Conservation (phyloP, 2,329 filamentous ascomycete genomes). For the Alternaria angustiovoidea region DNA sequence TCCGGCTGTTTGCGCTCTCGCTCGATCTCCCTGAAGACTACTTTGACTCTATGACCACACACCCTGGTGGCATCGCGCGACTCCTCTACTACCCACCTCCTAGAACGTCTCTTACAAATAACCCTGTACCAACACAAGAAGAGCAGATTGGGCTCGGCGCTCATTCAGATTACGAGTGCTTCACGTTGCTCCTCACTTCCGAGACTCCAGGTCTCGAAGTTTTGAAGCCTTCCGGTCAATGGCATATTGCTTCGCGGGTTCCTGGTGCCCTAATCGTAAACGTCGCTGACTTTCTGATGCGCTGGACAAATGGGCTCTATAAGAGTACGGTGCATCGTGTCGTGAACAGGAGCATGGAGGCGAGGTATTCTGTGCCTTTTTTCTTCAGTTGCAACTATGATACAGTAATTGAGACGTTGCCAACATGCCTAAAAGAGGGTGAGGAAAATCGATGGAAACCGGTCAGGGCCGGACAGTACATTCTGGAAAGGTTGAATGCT, state of each 20-base stretch:
- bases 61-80: slow-evolving; percentile 52
- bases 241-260: slow-evolving; percentile 49
- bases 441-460: slow-evolving; percentile 47
- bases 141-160: slow-evolving; percentile 51
- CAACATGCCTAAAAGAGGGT: slow-evolving; percentile 47
- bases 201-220: slow-evolving; percentile 45
- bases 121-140: slow-evolving; percentile 9
- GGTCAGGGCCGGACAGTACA: slow-evolving; percentile 51
- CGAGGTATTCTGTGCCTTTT: slow-evolving; percentile 58
- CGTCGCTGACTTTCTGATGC: slow-evolving; percentile 61
- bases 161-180: slow-evolving; percentile 48
- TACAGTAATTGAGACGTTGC: slow-evolving; percentile 49
- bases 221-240: slow-evolving; percentile 40
- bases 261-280: slow-evolving; percentile 61
- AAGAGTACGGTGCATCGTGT: slow-evolving; percentile 61
- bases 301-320: slow-evolving; percentile 61
- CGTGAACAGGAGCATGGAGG: slow-evolving; percentile 51
- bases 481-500: slow-evolving; percentile 49
- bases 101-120: slow-evolving; percentile 25
- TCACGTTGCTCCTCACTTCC: slow-evolving; percentile 45
- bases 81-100: slow-evolving; percentile 52
- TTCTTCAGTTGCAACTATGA: slow-evolving; percentile 58
- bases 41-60: slow-evolving; percentile 53
- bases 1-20: slow-evolving; percentile 53
- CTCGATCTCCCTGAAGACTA: slow-evolving; percentile 49